Evolutionary conservation across 1,284 basidiomycete genomes (phyloP).

Genomic region (Puccinia novopanici): DNA sequence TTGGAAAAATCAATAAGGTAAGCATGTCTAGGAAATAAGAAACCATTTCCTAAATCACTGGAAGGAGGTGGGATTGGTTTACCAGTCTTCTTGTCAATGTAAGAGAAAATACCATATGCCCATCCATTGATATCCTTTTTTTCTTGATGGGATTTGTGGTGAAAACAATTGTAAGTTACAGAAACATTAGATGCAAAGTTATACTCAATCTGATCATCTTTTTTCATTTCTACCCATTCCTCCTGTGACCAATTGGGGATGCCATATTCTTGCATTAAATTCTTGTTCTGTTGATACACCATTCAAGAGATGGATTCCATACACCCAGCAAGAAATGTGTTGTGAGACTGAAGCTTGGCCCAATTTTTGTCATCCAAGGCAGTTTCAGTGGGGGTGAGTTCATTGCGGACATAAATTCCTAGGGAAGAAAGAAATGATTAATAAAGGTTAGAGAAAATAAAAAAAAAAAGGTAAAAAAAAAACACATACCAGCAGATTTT

Average conservation of each 20-base stretch:
- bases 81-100: too few relatives aligned
- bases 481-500: conserved; percentile 4
- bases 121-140: too few relatives aligned
- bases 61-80: too few relatives aligned
- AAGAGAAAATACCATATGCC: too few relatives aligned
- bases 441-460: neutral
- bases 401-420: neutral
- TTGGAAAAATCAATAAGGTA: too few relatives aligned
- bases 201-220: too few relatives aligned
- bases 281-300: neutral
- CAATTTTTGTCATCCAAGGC: neutral
- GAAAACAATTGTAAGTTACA: too few relatives aligned
- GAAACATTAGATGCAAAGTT: too few relatives aligned
- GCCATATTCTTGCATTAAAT: neutral
- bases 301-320: neutral
- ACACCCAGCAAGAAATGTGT: neutral
- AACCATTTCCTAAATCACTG: too few relatives aligned
- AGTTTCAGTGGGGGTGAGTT: neutral
- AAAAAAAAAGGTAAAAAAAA: neutral
- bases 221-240: conserved; percentile 12
- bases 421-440: neutral
- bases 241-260: conserved; percentile 11
- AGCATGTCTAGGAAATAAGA: too few relatives aligned
- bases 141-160: too few relatives aligned
- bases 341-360: conserved; percentile 12